Evolutionary conservation across 2,329 filamentous ascomycete genomes (phyloP), one percentile per base, ranked within the genome.

Genomic region (Neofusicoccum sp.): DNA sequence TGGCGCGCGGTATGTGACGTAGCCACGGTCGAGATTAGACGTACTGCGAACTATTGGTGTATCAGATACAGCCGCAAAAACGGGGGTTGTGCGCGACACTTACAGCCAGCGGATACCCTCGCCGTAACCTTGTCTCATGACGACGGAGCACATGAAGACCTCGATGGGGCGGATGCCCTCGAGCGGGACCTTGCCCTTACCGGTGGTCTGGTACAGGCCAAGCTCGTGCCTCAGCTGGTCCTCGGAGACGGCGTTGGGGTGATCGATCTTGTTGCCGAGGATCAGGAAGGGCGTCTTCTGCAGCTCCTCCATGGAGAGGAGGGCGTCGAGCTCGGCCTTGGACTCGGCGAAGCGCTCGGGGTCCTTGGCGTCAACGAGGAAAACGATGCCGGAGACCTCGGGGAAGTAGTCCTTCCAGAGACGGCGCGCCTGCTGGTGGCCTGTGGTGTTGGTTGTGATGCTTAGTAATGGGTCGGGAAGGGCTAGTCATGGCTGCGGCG

Each of bases 241-340:
- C 84, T 99, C 95, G 66, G 89, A 93, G 59, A 98, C 88, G 65
- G 95, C 95, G 69, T 96, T 90, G 58, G 93, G 93, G 81, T 98
- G 93, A 78, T 99, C 95, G 77, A 99, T 99, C 87, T 99, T 99
- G 87, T 99, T 99, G 70, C 95, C 95, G 65, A 99, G 86, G 69
- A 99, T 87, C 64, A 98, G 86, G 77, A 98, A 98, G 59, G 95
- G 95, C 7, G 96, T 95, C 83, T 96, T 97, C 75, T 86, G 82
- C 40, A 99, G 86, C 75, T 98, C 93, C 80, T 99, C 95, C 93
- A 99, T 97, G 64, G 90, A 87, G 68, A 99, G 85, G 57, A 98
- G 89, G 7, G 76, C 92, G 73, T 99, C 95, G 65, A 99, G 89
- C 82, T 99, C 95, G 70, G 90, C 93, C 83, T 98, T 98, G 73